A percentile compares a stretch with the other conserved stretches of the same genome.
These are phyloP conservation scores for Sporobolomyces roseus DNA, from an alignment of 768 basidiomycete genomes.

Conservation along the genomic window DNA sequence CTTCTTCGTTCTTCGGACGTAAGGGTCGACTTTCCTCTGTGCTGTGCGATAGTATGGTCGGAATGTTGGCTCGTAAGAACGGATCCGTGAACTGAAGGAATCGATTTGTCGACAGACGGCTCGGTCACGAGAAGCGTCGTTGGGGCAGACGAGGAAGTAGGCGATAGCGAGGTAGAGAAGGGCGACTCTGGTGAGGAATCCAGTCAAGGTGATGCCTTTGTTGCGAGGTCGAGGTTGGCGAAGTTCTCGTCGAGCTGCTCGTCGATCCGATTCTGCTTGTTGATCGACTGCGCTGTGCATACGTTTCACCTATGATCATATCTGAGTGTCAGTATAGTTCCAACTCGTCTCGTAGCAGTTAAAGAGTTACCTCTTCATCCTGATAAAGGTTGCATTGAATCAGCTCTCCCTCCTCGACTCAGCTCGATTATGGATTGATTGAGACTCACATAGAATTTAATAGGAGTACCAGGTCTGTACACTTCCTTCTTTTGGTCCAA, in stretches of 20 bases:
- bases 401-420: too few species aligned
- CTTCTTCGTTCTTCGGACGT: slow-evolving; percentile 10
- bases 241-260: slow-evolving; percentile 5
- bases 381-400: not conserved
- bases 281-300: slow-evolving; percentile 32
- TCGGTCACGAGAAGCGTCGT: slow-evolving; percentile 17
- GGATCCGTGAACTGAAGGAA: not conserved
- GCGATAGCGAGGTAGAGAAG: slow-evolving; percentile 39
- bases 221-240: not conserved
- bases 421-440: too few species aligned
- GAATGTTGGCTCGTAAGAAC: slow-evolving; percentile 18
- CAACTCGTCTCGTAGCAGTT: not conserved
- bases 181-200: slow-evolving; percentile 34
- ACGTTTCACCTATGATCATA: slow-evolving; percentile 22
- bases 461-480: slow-evolving; percentile 15
- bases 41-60: slow-evolving; percentile 26
- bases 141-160: slow-evolving; percentile 37
- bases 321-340: too few species aligned
- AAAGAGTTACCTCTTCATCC: slow-evolving; percentile 23
- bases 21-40: slow-evolving; percentile 21
- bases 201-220: slow-evolving; percentile 15
- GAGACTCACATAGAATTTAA: slow-evolving; percentile 20
- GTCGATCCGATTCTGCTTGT: not conserved
- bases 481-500: not conserved
- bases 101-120: slow-evolving; percentile 36